Percentiles rank a stretch among this genome's conserved stretches.
These are phyloP conservation scores for Sclerotinia trifoliorum DNA, from an alignment of 2,329 filamentous ascomycete genomes.

Conservation along the genomic window DNA sequence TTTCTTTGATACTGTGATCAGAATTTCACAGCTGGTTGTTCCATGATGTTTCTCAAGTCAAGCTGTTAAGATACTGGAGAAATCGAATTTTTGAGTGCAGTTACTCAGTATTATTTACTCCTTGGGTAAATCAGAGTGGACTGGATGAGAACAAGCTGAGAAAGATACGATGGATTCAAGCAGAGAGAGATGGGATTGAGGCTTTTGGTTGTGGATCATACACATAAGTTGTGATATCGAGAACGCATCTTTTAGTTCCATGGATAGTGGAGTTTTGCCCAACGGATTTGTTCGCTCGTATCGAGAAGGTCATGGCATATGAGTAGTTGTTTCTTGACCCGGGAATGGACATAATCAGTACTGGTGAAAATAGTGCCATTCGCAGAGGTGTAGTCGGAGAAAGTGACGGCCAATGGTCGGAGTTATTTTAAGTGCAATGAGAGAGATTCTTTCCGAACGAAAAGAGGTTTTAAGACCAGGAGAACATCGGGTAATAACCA, in stretches of 20 bases:
- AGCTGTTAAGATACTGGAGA: neutral
- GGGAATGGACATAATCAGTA: neutral
- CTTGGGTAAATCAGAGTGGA: too few relatives aligned
- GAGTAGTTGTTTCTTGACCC: constrained; percentile 26
- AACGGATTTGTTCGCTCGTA: constrained; percentile 43
- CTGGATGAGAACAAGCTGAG: neutral
- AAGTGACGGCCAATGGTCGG: constrained; percentile 35
- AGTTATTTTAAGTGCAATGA: neutral
- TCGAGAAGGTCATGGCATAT: constrained; percentile 42
- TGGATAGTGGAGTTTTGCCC: constrained; percentile 42
- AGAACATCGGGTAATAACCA: constrained; percentile 45
- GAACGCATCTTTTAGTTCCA: constrained; percentile 28
- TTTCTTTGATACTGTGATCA: neutral
- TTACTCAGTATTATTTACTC: neutral
- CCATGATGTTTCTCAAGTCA: neutral
- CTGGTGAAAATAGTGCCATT: neutral
- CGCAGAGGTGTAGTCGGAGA: constrained; percentile 39
- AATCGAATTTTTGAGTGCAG: neutral
- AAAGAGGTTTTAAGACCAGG: constrained; percentile 44
- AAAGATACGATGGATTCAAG: neutral
- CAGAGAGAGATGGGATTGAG: neutral
- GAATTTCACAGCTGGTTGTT: neutral
- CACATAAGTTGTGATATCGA: neutral
- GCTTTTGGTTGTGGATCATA: neutral
- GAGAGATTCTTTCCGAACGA: constrained; percentile 11